A percentile compares a stretch with the other conserved stretches of the same genome.
Conservation (phyloP, 306 rosid genomes). For the Ammopiptanthus mongolicus region DNA sequence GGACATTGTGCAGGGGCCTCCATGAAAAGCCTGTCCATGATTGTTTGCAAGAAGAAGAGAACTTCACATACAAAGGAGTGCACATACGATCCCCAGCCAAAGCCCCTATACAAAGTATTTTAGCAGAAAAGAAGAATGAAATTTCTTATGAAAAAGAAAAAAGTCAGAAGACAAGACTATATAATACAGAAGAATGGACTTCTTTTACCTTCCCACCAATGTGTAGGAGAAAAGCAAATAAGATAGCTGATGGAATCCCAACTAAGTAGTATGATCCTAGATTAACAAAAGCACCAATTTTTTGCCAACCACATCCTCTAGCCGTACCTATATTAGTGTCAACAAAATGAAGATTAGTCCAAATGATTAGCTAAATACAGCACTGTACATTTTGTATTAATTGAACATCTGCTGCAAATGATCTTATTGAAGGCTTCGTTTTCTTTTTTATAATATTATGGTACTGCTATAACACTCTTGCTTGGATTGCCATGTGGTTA, state of each 20-base stretch:
- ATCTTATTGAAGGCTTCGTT: background rate
- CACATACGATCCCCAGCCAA: slow-evolving; percentile 72
- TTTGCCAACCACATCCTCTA: slow-evolving; percentile 92
- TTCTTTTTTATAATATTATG: background rate
- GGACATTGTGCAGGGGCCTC: slow-evolving; percentile 38
- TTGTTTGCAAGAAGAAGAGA: slow-evolving; percentile 44
- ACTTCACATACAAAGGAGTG: slow-evolving; percentile 54
- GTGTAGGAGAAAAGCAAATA: slow-evolving; percentile 56
- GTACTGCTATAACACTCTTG: background rate
- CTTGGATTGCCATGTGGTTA: background rate
- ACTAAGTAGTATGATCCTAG: slow-evolving; percentile 69
- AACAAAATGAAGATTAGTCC: background rate
- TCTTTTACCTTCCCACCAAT: slow-evolving; percentile 60
- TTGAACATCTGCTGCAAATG: background rate
- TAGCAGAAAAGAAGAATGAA: background rate
- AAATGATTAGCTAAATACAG: background rate
- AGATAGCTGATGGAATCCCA: slow-evolving; percentile 60
- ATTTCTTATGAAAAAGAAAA: background rate
- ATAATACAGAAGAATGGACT: background rate
- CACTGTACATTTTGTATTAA: background rate
- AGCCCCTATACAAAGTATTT: slow-evolving; percentile 45
- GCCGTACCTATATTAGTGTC: slow-evolving; percentile 47
- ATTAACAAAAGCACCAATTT: slow-evolving; percentile 66
- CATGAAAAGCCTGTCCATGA: slow-evolving; percentile 53
- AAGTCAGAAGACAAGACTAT: background rate